A percentile compares a stretch with the other conserved stretches of the same genome.
phyloP scores from a whole-genome alignment of 495 filamentous ascomycete genomes.

The Penicillium ochrochloron region DNA sequence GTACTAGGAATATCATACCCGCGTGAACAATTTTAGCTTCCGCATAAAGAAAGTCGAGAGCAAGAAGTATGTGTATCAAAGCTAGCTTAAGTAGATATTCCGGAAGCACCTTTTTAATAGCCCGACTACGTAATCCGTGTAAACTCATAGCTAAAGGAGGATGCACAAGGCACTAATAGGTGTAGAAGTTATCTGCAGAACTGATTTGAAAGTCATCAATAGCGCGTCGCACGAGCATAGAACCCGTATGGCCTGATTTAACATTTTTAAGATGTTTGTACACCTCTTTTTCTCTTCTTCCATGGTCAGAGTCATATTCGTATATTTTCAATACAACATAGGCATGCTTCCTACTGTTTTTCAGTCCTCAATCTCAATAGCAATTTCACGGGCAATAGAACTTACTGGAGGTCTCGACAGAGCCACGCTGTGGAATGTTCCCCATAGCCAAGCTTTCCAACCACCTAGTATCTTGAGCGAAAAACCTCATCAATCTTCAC shows the following conservation, averaged over 20 bases:
- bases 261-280: conserved; percentile 24
- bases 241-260: conserved; percentile 25
- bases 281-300: conserved; percentile 20
- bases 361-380: conserved; percentile 2
- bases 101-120: conserved; percentile 12
- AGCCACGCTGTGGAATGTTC: conserved; percentile 58
- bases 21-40: conserved; percentile 46
- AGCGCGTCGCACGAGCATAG: conserved; percentile 20
- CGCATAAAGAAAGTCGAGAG: conserved; percentile 37
- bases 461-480: conserved; percentile 51
- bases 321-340: conserved; percentile 31
- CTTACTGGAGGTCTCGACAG: conserved; percentile 50
- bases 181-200: conserved; percentile 23
- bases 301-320: conserved; percentile 20
- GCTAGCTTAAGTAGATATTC: conserved; percentile 23
- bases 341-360: conserved; percentile 18
- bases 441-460: conserved; percentile 60
- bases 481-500: conserved; percentile 56
- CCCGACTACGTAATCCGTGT: conserved; percentile 20
- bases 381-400: conserved; percentile 4
- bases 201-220: conserved; percentile 30
- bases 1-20: conserved; percentile 30
- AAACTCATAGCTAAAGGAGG: conserved; percentile 34
- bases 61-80: conserved; percentile 37
- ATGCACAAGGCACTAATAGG: conserved; percentile 36